A percentile compares a stretch with the other conserved stretches of the same genome.
Conservation (phyloP, 768 basidiomycete species). For the Rhizopogon vulgaris region DNA sequence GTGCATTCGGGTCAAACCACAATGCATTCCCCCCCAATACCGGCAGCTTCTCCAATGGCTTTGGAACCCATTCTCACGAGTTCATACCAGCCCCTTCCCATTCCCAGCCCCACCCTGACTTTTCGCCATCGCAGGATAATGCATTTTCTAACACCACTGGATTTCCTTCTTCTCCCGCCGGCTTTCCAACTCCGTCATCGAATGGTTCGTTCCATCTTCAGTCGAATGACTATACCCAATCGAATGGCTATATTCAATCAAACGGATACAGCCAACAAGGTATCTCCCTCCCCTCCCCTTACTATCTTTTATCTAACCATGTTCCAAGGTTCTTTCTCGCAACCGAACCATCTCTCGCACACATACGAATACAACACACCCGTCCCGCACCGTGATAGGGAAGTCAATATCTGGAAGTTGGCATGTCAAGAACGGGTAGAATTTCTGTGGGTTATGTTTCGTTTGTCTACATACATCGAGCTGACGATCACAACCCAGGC, state of each 20-base stretch:
- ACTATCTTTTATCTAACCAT: background rate
- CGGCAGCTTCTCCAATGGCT: background rate
- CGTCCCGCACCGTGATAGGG: slow-evolving; percentile 24
- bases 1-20: background rate
- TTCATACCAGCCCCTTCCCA: background rate
- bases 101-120: background rate
- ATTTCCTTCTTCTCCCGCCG: background rate
- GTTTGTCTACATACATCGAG: background rate
- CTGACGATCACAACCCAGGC: slow-evolving; percentile 8
- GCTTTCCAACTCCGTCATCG: no score
- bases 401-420: slow-evolving; percentile 30
- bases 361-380: slow-evolving; percentile 10
- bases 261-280: background rate
- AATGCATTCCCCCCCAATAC: background rate
- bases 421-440: slow-evolving; percentile 30
- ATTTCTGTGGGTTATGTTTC: slow-evolving; percentile 19
- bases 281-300: background rate
- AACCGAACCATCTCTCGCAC: slow-evolving; percentile 3
- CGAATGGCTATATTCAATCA: background rate
- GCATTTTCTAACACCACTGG: background rate
- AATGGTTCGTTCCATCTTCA: background rate
- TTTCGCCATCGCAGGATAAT: background rate
- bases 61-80: background rate
- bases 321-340: background rate
- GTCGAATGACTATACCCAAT: background rate